Conservation (phyloP, 2,329 filamentous ascomycete species). For the Alternaria triticimaculans region DNA sequence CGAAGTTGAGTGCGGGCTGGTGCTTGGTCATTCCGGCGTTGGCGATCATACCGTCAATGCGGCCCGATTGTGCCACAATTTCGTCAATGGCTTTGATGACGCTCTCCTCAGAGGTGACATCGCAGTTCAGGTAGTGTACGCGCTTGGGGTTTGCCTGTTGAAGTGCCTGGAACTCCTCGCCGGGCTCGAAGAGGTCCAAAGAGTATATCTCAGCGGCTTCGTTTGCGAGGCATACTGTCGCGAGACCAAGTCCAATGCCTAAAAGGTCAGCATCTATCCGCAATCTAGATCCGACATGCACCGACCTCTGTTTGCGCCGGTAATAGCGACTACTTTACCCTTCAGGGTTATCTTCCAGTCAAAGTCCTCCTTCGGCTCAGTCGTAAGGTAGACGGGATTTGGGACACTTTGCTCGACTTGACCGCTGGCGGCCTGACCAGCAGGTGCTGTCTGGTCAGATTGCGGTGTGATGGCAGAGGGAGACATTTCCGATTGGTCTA, state of each 20-base stretch:
- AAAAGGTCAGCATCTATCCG: background rate
- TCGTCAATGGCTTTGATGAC: slow-evolving; percentile 55
- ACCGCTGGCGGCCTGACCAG: slow-evolving; percentile 18
- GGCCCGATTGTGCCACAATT: slow-evolving; percentile 56
- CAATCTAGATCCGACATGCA: slow-evolving; percentile 42
- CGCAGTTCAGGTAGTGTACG: slow-evolving; percentile 55
- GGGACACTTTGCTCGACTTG: slow-evolving; percentile 33
- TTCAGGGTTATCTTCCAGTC: slow-evolving; percentile 56
- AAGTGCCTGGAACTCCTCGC: slow-evolving; percentile 54
- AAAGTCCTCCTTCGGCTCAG: slow-evolving; percentile 53
- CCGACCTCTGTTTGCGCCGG: slow-evolving; percentile 20
- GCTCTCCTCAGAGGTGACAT: slow-evolving; percentile 58
- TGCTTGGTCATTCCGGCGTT: slow-evolving; percentile 62
- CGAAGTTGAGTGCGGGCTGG: slow-evolving; percentile 60
- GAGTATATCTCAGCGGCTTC: slow-evolving; percentile 57
- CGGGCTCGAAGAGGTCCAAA: slow-evolving; percentile 57
- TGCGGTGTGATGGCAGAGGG: slow-evolving; percentile 35
- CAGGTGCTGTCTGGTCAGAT: slow-evolving; percentile 19
- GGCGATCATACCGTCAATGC: slow-evolving; percentile 60
- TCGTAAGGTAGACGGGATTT: slow-evolving; percentile 49
- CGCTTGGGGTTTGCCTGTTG: slow-evolving; percentile 52
- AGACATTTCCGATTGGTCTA: slow-evolving; percentile 30
- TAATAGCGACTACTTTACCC: slow-evolving; percentile 50
- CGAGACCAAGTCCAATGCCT: slow-evolving; percentile 52
- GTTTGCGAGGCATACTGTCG: slow-evolving; percentile 56